Evolutionary conservation across 352 stramenopile genomes (phyloP), one percentile per base, ranked within the genome.

Genomic region (Blastocystis sp.): DNA sequence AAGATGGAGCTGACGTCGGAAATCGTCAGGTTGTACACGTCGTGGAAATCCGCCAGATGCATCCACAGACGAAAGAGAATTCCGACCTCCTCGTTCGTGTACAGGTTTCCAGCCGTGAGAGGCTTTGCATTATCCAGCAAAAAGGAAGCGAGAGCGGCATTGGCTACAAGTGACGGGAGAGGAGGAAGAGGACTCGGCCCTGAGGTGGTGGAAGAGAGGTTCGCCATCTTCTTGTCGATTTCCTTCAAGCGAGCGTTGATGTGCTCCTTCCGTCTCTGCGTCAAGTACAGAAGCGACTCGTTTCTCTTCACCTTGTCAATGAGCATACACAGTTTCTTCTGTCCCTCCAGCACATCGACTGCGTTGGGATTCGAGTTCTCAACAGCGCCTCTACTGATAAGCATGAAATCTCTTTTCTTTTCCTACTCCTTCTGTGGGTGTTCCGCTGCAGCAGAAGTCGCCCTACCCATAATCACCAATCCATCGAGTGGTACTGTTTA

Each of bases 11-110:
- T 69, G 21, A 69, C 11, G 34, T 21, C 24, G 10, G 62, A 42
- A 28, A 69, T 28, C 40, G 11, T 21, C 21, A 69, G 24, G 10
- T 69, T 17, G n/a, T 42, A 69, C 11, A 69, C 10, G 1, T 69
- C 62, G 24, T 69, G 62, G 62, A 69, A 69, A 21, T 69, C 40
- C 34, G 62, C 24, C 19, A 69, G n/a, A 28, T 24, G 40, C 62
- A 69, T 69, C 62, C 62, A 69, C 11, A 69, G 6, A 69, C 62
- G 62, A 28, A 69, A 17, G 62, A 21, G 40, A 17, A 69, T 17
- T 10, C 21, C 24, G 6, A 17, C 11, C 21, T 42, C 62, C 1
- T 24, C 21, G 11, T 21, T 21, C 11, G 21, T 10, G 34, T 42
- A 10, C 24, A 42, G 11, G 10, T 42, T 28, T 17, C 24, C n/a